Evolutionary conservation across 352 stramenopile species (phyloP), one percentile per base, ranked within the genome.

Genomic region (Pythium folliculosum): DNA sequence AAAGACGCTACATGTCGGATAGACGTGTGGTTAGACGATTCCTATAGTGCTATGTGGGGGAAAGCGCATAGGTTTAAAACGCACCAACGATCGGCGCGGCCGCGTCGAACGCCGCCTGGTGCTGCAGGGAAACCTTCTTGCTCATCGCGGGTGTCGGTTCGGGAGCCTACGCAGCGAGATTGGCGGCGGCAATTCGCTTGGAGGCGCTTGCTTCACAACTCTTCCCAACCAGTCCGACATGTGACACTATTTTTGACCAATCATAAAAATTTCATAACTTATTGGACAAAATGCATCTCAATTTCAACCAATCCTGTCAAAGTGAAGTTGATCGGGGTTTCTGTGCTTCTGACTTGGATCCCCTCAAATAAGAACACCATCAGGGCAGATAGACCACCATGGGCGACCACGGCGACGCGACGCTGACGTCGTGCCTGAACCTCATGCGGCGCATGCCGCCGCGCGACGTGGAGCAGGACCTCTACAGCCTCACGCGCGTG

Each of bases 381-480:
- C 27, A 5, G 27, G 27, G 27, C 43, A 19, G 10, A 35, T 8
- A 21, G 10, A 57, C 44, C 17, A 62, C 23, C n/a, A 73, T 65
- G 45, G 67, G 60, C 54, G 70, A 77, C 60, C 54, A 76, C 38
- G 71, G 71, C 30, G 77, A 81, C 57, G 70, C 60, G 59, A 71
- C 57, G 62, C 83, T 96, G 77, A 94, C 81, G 51, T 71, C 86
- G 65, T 92, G 87, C 73, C 77, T 97, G 37, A 96, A 96, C 69
- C 78, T 97, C 44, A 95, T 97, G 84, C 84, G 88, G 49, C 87
- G 88, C 64, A 92, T 97, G 86, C 90, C 90, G 19, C 90, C 91
- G 22, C 84, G 82, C 38, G 83, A 96, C 51, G 80, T 97, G 45
- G 90, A 95, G 67, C 79, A 81, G 49, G 85, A 97, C 64, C 68